phyloP scores from a whole-genome alignment of 2,329 filamentous ascomycete genomes.

The Diplocarpon rosae region DNA sequence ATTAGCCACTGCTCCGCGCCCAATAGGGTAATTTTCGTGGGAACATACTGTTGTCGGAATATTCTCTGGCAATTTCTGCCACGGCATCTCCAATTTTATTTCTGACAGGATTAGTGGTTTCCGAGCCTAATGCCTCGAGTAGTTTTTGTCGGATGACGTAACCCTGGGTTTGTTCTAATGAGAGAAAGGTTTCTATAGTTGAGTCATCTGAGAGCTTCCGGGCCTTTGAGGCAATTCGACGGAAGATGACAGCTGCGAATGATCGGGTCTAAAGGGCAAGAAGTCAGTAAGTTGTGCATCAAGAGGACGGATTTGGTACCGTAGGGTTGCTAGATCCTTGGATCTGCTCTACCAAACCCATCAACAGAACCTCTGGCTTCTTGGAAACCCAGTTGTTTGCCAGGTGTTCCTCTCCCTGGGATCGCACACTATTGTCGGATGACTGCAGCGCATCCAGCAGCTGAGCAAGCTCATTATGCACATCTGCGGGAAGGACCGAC shows the following conservation, averaged over 20 bases:
- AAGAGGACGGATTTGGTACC: conserved; percentile 17
- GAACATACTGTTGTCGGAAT: conserved; percentile 74
- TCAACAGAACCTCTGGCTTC: conserved; percentile 77
- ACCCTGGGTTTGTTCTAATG: conserved; percentile 62
- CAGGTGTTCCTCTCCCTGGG: conserved; percentile 80
- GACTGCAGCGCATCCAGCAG: conserved; percentile 83
- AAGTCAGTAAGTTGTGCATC: conserved; percentile 5
- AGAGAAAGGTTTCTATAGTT: conserved; percentile 75
- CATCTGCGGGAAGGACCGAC: conserved; percentile 77
- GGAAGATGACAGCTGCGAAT: conserved; percentile 88
- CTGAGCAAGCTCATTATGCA: conserved; percentile 74
- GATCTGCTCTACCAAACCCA: conserved; percentile 90
- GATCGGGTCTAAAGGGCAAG: conserved; percentile 57
- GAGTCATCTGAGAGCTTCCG: conserved; percentile 64
- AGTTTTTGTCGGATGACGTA: conserved; percentile 74
- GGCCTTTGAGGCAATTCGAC: conserved; percentile 82
- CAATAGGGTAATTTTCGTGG: not conserved
- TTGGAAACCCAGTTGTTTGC: conserved; percentile 79
- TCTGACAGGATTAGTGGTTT: conserved; percentile 63
- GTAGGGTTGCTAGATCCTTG: conserved; percentile 48
- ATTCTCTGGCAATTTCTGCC: conserved; percentile 89
- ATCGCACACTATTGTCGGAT: conserved; percentile 74
- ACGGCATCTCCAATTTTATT: conserved; percentile 98
- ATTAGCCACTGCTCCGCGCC: conserved; percentile 11
- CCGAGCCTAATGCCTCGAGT: conserved; percentile 62